These are phyloP conservation scores for Myochromella boudieri DNA, from an alignment of 768 basidiomycete genomes.

Conservation along the genomic window DNA sequence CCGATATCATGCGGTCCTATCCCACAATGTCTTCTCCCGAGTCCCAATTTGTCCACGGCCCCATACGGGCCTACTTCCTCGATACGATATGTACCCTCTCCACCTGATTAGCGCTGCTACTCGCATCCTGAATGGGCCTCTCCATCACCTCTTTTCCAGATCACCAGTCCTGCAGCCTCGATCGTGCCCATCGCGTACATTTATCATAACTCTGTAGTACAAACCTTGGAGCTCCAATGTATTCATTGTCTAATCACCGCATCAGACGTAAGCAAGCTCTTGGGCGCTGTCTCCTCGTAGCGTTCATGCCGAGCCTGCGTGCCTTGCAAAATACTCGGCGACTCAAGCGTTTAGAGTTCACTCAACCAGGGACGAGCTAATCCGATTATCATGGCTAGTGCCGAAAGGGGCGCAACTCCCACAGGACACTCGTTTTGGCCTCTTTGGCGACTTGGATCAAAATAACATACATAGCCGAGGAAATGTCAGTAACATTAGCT, in stretches of 20 bases:
- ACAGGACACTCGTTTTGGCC: no score
- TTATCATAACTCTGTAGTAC: no score
- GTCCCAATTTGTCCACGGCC: slow-evolving; percentile 8
- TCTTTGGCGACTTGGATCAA: no score
- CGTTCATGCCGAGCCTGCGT: not conserved
- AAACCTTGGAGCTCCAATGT: no score
- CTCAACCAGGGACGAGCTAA: not conserved
- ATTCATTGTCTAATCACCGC: not conserved
- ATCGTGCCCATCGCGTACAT: no score
- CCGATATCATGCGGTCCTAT: not conserved
- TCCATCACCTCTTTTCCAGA: not conserved
- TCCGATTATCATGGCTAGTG: no score
- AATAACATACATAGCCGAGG: no score
- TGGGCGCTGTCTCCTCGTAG: not conserved
- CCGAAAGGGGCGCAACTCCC: slow-evolving; percentile 5
- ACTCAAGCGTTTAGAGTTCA: not conserved
- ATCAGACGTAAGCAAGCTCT: slow-evolving; percentile 7
- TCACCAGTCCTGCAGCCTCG: not conserved
- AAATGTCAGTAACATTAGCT: no score
- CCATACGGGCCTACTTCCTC: slow-evolving; percentile 11
- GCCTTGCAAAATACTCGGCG: not conserved
- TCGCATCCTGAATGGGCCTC: slow-evolving; percentile 2
- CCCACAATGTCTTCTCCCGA: slow-evolving; percentile 12
- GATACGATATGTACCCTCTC: slow-evolving; percentile 6
- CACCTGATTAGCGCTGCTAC: slow-evolving; percentile 9